Conservation (phyloP, 2,329 filamentous ascomycete genomes). For the Pyrenochaeta sp. region DNA sequence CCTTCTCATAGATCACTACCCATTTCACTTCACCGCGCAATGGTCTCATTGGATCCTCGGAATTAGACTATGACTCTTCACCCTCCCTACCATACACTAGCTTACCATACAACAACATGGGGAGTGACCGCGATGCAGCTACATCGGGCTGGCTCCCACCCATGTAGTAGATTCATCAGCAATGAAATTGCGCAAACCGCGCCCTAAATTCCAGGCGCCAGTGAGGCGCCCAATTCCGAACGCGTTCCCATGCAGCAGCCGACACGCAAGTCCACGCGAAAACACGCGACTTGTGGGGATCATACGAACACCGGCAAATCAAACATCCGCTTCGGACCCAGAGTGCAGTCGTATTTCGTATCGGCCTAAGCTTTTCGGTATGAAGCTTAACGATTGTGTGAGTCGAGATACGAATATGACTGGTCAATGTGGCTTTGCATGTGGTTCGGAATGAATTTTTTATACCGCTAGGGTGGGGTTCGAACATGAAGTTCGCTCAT, state of each 20-base stretch:
- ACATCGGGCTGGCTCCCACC: background rate
- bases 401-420: background rate
- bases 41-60: background rate
- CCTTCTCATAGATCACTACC: background rate
- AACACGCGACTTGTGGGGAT: background rate
- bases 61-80: background rate
- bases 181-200: background rate
- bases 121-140: background rate
- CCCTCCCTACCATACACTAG: background rate
- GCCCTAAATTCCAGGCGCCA: background rate
- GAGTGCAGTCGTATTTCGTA: background rate
- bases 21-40: background rate
- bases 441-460: conserved; percentile 5
- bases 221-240: conserved; percentile 5
- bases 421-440: background rate
- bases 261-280: background rate
- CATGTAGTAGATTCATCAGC: background rate
- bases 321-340: background rate
- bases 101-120: background rate
- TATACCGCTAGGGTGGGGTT: background rate
- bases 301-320: background rate
- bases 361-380: background rate
- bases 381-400: background rate
- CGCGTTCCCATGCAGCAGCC: background rate
- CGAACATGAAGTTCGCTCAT: background rate